Conservation (phyloP, 1,284 basidiomycete species). For the Caloboletus firmus region DNA sequence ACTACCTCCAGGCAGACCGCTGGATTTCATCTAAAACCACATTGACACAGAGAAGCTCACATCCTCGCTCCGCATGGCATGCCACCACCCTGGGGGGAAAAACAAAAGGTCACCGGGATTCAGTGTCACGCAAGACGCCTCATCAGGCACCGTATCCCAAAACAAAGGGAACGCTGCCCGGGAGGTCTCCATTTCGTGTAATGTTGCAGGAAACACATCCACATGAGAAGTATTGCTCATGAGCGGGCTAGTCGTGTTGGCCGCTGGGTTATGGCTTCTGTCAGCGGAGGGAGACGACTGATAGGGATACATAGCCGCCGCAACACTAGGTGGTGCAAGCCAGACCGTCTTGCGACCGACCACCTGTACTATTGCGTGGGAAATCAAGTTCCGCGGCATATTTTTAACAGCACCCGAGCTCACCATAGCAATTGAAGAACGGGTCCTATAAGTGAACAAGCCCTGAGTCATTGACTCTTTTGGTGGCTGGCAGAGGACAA, state of each 20-base stretch:
- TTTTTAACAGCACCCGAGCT: slow-evolving; percentile 9
- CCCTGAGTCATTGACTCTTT: slow-evolving; percentile 4
- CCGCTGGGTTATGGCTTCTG: slow-evolving; percentile 38
- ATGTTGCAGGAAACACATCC: slow-evolving; percentile 58
- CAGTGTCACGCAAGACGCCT: slow-evolving; percentile 66
- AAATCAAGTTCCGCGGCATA: slow-evolving; percentile 3
- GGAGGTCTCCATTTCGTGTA: slow-evolving; percentile 21
- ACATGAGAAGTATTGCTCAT: slow-evolving; percentile 68
- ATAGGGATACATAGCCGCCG: slow-evolving; percentile 30
- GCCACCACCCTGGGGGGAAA: slow-evolving; percentile 93
- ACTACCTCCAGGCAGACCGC: slow-evolving; percentile 26
- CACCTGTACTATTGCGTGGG: slow-evolving; percentile 68
- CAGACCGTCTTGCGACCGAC: slow-evolving; percentile 90
- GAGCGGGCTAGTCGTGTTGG: slow-evolving; percentile 41
- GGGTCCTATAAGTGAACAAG: slow-evolving; percentile 74
- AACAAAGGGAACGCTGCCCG: slow-evolving; percentile 47
- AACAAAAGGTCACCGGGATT: slow-evolving; percentile 83
- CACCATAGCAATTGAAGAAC: slow-evolving; percentile 90
- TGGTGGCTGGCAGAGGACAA: neutral
- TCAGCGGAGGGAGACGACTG: slow-evolving; percentile 12
- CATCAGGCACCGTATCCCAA: slow-evolving; percentile 56
- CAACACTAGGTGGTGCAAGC: slow-evolving; percentile 72
- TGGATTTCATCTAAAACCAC: slow-evolving; percentile 62
- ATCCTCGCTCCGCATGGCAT: slow-evolving; percentile 82
- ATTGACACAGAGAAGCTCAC: slow-evolving; percentile 77